Conservation (phyloP, 163 green algal species). For the Scenedesmus sp. region DNA sequence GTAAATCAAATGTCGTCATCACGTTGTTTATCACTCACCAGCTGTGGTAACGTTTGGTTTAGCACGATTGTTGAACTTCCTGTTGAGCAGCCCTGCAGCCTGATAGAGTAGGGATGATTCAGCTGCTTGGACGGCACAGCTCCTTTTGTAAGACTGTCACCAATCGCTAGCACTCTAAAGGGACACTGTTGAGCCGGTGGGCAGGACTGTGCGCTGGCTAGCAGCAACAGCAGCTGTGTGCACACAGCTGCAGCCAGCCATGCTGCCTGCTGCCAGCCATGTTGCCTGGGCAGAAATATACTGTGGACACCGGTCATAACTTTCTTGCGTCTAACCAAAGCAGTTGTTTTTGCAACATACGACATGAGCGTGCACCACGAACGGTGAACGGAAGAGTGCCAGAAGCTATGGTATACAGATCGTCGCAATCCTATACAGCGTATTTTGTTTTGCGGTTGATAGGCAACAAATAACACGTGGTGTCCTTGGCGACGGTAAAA, state of each 20-base stretch:
- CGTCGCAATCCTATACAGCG: not conserved
- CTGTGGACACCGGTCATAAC: no score
- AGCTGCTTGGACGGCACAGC: not conserved
- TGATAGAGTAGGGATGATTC: conserved; percentile 30
- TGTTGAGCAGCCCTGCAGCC: conserved; percentile 2
- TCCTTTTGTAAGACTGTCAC: conserved; percentile 39
- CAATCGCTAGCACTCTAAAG: conserved; percentile 42
- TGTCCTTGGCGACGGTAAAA: not conserved
- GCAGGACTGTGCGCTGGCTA: not conserved
- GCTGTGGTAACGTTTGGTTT: conserved; percentile 16
- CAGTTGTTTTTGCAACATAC: not conserved
- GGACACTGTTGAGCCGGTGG: not conserved
- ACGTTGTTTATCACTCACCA: not conserved
- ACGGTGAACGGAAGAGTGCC: not conserved
- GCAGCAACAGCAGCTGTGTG: not conserved
- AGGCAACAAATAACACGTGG: not conserved
- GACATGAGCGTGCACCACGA: not conserved
- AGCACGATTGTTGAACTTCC: conserved; percentile 5
- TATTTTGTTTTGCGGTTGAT: not conserved
- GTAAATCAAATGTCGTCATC: not conserved
- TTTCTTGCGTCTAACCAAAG: no score
- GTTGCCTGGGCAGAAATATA: no score
- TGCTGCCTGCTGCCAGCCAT: not conserved
- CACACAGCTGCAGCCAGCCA: not conserved
- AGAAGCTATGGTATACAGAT: not conserved